phyloP scores from a whole-genome alignment of 1,284 basidiomycete genomes.

The Cryptococcus neoformans region DNA sequence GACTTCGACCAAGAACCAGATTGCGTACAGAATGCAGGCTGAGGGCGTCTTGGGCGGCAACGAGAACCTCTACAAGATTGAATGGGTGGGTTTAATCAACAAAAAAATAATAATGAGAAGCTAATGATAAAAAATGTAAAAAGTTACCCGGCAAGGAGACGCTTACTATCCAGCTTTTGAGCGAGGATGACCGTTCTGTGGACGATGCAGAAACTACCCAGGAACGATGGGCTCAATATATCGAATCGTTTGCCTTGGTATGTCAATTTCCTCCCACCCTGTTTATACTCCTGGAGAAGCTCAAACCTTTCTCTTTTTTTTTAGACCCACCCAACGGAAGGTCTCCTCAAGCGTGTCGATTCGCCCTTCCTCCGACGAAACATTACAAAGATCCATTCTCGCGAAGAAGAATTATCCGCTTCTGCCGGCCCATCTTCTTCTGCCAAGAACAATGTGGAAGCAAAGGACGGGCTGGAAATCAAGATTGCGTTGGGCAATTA shows the following conservation, averaged over 20 bases:
- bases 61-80: slow-evolving; percentile 87
- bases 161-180: slow-evolving; percentile 80
- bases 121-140: too few species aligned
- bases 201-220: slow-evolving; percentile 81
- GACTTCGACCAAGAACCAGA: slow-evolving; percentile 74
- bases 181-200: slow-evolving; percentile 81
- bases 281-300: not conserved
- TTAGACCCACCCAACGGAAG: slow-evolving; percentile 52
- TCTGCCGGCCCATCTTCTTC: not conserved
- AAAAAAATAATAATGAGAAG: too few species aligned
- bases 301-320: not conserved
- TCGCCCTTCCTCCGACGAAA: slow-evolving; percentile 65
- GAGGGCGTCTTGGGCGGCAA: slow-evolving; percentile 82
- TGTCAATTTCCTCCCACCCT: too few species aligned
- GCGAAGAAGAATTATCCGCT: not conserved
- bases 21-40: slow-evolving; percentile 74
- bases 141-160: slow-evolving; percentile 67
- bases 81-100: slow-evolving; percentile 66
- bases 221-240: slow-evolving; percentile 83
- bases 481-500: slow-evolving; percentile 65
- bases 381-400: slow-evolving; percentile 8
- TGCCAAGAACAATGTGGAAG: slow-evolving; percentile 17
- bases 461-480: slow-evolving; percentile 56
- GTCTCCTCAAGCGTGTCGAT: slow-evolving; percentile 55
- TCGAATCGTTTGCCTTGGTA: slow-evolving; percentile 81